These are phyloP conservation scores for Blastobotrys serpentis DNA, from an alignment of 1,139 yeast genomes.

Conservation along the genomic window DNA sequence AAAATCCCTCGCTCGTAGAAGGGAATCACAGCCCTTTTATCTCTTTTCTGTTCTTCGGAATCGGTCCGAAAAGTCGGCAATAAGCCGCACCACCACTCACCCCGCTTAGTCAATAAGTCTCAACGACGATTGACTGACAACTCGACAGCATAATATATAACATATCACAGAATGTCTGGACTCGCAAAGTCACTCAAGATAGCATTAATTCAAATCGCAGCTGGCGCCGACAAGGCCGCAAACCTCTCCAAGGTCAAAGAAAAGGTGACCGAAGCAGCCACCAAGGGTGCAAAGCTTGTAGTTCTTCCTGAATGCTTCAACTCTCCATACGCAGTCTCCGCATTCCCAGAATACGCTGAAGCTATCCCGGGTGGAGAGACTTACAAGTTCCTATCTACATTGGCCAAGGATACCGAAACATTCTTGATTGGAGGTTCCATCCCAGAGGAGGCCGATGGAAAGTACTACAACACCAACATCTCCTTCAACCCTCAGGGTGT, in stretches of 20 bases:
- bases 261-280: conserved; percentile 55
- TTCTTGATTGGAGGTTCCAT: conserved; percentile 86
- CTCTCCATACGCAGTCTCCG: conserved; percentile 87
- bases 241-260: conserved; percentile 57
- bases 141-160: no score
- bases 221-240: conserved; percentile 66
- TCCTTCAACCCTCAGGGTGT: conserved; percentile 71
- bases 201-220: conserved; percentile 75
- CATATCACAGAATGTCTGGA: conserved; percentile 1
- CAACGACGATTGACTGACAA: no score
- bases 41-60: no score
- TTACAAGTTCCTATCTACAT: conserved; percentile 53
- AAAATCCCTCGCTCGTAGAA: no score
- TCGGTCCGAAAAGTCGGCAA: neutral
- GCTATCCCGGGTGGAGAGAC: conserved; percentile 67
- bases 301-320: conserved; percentile 91
- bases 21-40: no score
- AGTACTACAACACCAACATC: conserved; percentile 77
- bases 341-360: conserved; percentile 85
- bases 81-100: neutral
- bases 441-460: conserved; percentile 67
- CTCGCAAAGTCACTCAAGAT: conserved; percentile 45
- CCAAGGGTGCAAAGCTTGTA: conserved; percentile 47
- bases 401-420: conserved; percentile 63
- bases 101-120: neutral